These are phyloP conservation scores for Shiraia sp. DNA, from an alignment of 2,329 filamentous ascomycete genomes.

Conservation along the genomic window DNA sequence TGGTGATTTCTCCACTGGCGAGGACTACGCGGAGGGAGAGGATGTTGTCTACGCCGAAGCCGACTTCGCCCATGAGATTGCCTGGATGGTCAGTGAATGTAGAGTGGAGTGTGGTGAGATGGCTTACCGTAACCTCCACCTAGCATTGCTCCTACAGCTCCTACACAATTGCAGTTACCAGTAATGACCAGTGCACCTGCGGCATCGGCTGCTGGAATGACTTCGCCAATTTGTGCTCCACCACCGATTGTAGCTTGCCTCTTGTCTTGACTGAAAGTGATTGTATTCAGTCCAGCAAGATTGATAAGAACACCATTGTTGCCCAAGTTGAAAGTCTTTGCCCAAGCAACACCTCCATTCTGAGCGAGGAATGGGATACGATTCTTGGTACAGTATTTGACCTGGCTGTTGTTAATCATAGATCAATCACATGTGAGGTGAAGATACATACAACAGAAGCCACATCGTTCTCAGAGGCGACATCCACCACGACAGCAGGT, in stretches of 20 bases:
- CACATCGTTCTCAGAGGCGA: conserved; percentile 25
- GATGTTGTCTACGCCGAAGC: conserved; percentile 58
- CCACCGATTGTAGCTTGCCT: conserved; percentile 31
- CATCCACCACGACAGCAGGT: conserved; percentile 24
- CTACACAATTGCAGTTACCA: conserved; percentile 40
- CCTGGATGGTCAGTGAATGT: conserved; percentile 27
- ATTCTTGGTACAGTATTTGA: conserved; percentile 24
- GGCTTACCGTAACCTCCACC: conserved; percentile 57
- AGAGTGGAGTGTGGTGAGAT: background rate
- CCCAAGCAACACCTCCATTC: conserved; percentile 36
- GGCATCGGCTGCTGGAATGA: conserved; percentile 45
- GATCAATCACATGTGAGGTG: background rate
- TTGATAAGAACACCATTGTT: conserved; percentile 35
- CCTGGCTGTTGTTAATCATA: conserved; percentile 11
- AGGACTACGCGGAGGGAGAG: conserved; percentile 29
- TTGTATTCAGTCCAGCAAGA: conserved; percentile 27
- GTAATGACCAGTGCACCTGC: conserved; percentile 31
- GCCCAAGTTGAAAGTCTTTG: conserved; percentile 25
- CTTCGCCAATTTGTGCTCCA: conserved; percentile 43
- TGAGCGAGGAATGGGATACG: conserved; percentile 31
- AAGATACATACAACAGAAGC: conserved; percentile 17
- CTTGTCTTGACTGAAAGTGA: conserved; percentile 28
- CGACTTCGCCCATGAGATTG: conserved; percentile 57
- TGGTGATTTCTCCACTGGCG: conserved; percentile 34
- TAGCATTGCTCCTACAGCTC: conserved; percentile 31